phyloP scores from a whole-genome alignment of 371 early-diverging fungal species.

The Mucor saturninus region DNA sequence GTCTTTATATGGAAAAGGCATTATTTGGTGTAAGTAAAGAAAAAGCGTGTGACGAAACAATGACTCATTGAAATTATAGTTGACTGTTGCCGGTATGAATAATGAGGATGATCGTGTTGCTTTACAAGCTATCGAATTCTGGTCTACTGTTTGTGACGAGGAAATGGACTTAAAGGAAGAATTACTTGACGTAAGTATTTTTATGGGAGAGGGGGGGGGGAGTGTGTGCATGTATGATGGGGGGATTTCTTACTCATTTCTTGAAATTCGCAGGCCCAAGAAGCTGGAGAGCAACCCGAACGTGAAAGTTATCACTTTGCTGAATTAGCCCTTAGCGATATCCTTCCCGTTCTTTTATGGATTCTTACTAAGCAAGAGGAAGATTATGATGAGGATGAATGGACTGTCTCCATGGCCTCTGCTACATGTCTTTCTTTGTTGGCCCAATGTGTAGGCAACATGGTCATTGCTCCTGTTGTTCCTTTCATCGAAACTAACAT shows the following conservation, averaged over 20 bases:
- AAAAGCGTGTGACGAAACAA: neutral
- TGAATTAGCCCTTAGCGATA: slow-evolving; percentile 71
- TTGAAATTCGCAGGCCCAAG: slow-evolving; percentile 48
- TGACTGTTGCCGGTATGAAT: slow-evolving; percentile 92
- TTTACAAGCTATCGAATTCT: slow-evolving; percentile 97
- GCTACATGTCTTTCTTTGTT: slow-evolving; percentile 91
- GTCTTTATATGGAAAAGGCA: slow-evolving; percentile 92
- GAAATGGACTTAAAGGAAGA: slow-evolving; percentile 78
- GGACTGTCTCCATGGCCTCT: slow-evolving; percentile 97
- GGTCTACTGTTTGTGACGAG: slow-evolving; percentile 97
- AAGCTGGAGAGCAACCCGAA: slow-evolving; percentile 61
- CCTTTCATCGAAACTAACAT: slow-evolving; percentile 92
- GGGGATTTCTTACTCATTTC: neutral
- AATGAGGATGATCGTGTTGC: slow-evolving; percentile 80
- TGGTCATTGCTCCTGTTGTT: slow-evolving; percentile 79
- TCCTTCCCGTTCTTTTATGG: slow-evolving; percentile 86
- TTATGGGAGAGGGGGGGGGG: neutral
- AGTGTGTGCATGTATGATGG: no score
- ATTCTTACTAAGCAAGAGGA: slow-evolving; percentile 94
- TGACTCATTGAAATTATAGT: slow-evolving; percentile 37
- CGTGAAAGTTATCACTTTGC: slow-evolving; percentile 77
- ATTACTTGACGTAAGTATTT: slow-evolving; percentile 40
- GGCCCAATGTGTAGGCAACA: slow-evolving; percentile 80
- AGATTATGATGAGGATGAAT: slow-evolving; percentile 97
- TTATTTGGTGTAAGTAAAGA: slow-evolving; percentile 76